Conservation (phyloP, 306 rosid species). For the Comarum palustre region DNA sequence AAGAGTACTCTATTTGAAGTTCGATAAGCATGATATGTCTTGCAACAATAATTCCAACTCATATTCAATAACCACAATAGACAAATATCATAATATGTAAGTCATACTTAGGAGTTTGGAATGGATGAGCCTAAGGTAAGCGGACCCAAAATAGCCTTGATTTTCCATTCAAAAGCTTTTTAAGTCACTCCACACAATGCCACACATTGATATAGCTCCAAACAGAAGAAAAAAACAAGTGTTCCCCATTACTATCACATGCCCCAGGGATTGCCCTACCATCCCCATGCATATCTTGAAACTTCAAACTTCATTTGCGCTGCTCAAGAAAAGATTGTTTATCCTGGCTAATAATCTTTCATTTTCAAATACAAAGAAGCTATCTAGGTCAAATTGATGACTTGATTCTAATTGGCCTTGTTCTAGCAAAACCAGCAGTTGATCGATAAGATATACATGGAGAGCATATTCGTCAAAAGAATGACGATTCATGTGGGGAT, state of each 20-base stretch:
- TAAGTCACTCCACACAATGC: conserved; percentile 22
- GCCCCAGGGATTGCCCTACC: conserved; percentile 32
- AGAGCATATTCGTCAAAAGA: background rate
- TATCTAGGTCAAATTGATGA: background rate
- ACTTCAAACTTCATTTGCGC: conserved; percentile 28
- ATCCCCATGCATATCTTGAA: background rate
- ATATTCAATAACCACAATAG: background rate
- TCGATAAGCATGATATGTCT: no score
- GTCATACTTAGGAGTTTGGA: conserved; percentile 20
- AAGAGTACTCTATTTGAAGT: no score
- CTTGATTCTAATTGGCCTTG: background rate
- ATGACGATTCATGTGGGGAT: background rate
- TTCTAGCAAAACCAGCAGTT: background rate
- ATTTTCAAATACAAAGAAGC: background rate
- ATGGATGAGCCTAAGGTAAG: conserved; percentile 18
- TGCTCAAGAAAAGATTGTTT: conserved; percentile 44
- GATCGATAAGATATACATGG: background rate
- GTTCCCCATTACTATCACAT: conserved; percentile 30
- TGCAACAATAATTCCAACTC: no score
- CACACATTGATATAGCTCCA: conserved; percentile 15
- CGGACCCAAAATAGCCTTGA: conserved; percentile 24
- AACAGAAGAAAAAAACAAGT: background rate
- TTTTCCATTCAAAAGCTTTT: conserved; percentile 19
- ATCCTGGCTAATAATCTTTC: background rate
- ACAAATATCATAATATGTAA: background rate